phyloP scores from a whole-genome alignment of 306 rosid genomes.

The Benincasa hispida region DNA sequence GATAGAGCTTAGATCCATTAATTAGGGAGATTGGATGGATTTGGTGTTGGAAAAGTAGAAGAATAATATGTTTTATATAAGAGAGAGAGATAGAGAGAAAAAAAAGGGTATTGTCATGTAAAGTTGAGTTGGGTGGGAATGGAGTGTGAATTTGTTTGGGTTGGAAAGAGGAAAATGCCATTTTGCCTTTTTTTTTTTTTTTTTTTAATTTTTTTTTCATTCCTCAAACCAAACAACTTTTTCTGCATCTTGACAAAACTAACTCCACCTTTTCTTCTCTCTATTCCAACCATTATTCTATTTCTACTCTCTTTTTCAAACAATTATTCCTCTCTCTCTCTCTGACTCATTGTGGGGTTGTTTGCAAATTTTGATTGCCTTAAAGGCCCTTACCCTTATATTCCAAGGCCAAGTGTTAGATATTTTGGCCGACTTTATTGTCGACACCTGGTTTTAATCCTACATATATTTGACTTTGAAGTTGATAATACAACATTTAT shows the following conservation, averaged over 20 bases:
- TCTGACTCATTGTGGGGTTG: not conserved
- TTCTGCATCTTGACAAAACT: not conserved
- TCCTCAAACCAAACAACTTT: not conserved
- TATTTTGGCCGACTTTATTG: no score
- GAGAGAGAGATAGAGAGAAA: not conserved
- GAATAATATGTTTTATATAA: not conserved
- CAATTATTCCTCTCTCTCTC: not conserved
- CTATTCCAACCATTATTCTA: not conserved
- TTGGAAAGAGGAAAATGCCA: not conserved
- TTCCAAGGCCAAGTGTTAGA: not conserved
- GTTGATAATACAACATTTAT: no score
- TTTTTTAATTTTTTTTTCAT: not conserved
- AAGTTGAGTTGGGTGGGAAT: not conserved
- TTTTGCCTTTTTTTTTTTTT: not conserved
- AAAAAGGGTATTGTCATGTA: not conserved
- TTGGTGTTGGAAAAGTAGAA: not conserved
- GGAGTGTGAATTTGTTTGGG: not conserved
- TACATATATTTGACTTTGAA: no score
- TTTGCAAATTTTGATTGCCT: not conserved
- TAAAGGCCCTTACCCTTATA: not conserved
- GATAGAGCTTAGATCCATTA: not conserved
- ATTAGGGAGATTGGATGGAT: constrained; percentile 5
- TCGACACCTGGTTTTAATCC: no score
- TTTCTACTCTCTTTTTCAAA: not conserved
- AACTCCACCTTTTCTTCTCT: not conserved